Evolutionary conservation across 78 protist species (phyloP), one percentile per base, ranked within the genome.

Genomic region (Emiliania huxleyi): DNA sequence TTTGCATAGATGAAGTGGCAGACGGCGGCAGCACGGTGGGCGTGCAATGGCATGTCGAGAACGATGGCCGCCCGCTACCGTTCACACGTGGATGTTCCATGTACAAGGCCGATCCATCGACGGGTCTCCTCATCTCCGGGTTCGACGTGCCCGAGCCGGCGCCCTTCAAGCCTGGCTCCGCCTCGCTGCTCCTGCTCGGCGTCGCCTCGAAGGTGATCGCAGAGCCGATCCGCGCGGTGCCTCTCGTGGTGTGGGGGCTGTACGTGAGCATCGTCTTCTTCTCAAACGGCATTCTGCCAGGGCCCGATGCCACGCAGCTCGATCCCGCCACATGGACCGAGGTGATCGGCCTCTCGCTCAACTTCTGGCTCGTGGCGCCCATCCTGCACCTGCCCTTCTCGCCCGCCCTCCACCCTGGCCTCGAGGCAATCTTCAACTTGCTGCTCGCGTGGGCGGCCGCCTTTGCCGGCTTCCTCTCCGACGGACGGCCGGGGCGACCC

Each of bases 121-220:
- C 3, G 6, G 84, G 84, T 19, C 25, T 18, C 35, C 1, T 75
- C 45, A 25, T 35, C 84, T 37, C 1, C 3, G 84, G 84, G 26
- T 75, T 75, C 84, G 84, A 75, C 84, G 84, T 75, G 84, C 46
- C 46, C 35, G 84, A 75, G 84, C 84, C 84, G 5, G 19, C 84
- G 84, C n/a, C n/a, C n/a, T 1, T 75, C 46, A 75, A 75, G 84
- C 1, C 33, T 4, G 84, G 84, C 84, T 37, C 45, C 6, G 42
- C 44, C 84, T 38, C 84, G 43, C 84, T 75, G 18, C 25, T 1
- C 12, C 42, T 75, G 33, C 84, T 75, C 46, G 0, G 21, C 46
- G 73, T 29, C 73, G 73, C 35, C 5, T 62, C 73, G 11, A 48
- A 48, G 55, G 23, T 48, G 23, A 4, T 48, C 55, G 11, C 4